Conservation (phyloP, 2,329 filamentous ascomycete species). For the Alternaria sp. region DNA sequence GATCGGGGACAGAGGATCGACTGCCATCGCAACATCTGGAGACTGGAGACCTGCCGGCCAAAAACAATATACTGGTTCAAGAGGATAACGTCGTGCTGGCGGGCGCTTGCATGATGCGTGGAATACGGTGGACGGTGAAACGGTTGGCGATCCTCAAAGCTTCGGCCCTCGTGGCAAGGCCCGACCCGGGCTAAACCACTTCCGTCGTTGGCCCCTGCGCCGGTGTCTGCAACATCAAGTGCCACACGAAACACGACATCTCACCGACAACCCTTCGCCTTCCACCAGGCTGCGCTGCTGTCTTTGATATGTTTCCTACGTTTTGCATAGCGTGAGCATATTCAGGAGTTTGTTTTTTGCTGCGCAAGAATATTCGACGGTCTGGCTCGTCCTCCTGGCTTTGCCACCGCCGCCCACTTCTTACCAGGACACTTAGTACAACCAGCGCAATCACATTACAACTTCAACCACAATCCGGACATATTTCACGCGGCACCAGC, state of each 20-base stretch:
- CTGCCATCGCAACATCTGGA: constrained; percentile 73
- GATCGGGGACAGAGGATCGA: constrained; percentile 84
- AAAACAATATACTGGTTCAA: constrained; percentile 19
- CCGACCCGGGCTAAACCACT: constrained; percentile 17
- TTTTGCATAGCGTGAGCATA: constrained; percentile 44
- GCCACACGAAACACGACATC: constrained; percentile 14
- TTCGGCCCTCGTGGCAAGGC: constrained; percentile 34
- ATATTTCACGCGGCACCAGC: neutral
- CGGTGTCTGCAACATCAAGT: constrained; percentile 14
- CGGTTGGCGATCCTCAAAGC: constrained; percentile 26
- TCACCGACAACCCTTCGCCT: constrained; percentile 13
- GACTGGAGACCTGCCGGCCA: constrained; percentile 29
- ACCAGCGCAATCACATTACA: constrained; percentile 1
- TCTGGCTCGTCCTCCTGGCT: constrained; percentile 27
- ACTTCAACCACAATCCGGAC: neutral
- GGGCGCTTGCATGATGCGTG: constrained; percentile 31
- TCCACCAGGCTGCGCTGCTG: constrained; percentile 5
- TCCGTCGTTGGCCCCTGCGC: constrained; percentile 17
- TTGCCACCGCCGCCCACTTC: constrained; percentile 44
- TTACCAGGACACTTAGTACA: constrained; percentile 4
- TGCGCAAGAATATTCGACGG: constrained; percentile 24
- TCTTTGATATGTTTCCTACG: constrained; percentile 18
- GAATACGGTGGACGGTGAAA: constrained; percentile 31
- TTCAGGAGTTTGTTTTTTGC: constrained; percentile 25
- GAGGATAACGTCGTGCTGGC: constrained; percentile 14